These are phyloP conservation scores for Chimonanthus salicifolius DNA, from an alignment of 164 flowering plant species.

Conservation along the genomic window DNA sequence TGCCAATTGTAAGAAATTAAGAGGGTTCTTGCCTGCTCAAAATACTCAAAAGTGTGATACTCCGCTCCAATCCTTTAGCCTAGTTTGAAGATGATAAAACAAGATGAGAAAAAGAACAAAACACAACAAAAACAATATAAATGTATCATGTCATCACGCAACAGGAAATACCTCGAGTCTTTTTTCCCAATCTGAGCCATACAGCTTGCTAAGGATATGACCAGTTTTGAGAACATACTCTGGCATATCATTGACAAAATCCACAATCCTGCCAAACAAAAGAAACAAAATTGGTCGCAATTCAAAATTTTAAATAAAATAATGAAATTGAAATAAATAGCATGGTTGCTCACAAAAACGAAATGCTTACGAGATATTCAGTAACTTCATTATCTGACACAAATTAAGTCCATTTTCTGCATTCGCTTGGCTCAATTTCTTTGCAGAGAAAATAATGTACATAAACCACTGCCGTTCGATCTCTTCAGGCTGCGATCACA, in stretches of 20 bases:
- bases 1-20: not conserved
- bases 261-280: conserved; percentile 46
- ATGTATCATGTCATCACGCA: too few relatives aligned
- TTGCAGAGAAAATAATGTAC: conserved; percentile 54
- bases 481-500: conserved; percentile 59
- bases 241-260: conserved; percentile 84
- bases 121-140: not conserved
- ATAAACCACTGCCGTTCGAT: conserved; percentile 81
- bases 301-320: too few relatives aligned
- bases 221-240: conserved; percentile 79
- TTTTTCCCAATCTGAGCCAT: conserved; percentile 87
- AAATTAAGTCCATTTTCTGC: conserved; percentile 40
- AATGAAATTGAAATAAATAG: conserved; percentile 14
- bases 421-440: conserved; percentile 35
- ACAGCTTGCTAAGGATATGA: conserved; percentile 47
- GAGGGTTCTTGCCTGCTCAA: conserved; percentile 66
- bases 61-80: conserved; percentile 85
- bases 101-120: not conserved
- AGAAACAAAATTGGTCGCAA: not conserved
- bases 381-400: conserved; percentile 50
- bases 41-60: conserved; percentile 68
- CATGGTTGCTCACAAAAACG: conserved; percentile 29
- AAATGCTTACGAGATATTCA: too few relatives aligned
- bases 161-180: conserved; percentile 61
- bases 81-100: conserved; percentile 12